Conservation (phyloP, 179 eudicot genomes). For the Gypsophila paniculata region DNA sequence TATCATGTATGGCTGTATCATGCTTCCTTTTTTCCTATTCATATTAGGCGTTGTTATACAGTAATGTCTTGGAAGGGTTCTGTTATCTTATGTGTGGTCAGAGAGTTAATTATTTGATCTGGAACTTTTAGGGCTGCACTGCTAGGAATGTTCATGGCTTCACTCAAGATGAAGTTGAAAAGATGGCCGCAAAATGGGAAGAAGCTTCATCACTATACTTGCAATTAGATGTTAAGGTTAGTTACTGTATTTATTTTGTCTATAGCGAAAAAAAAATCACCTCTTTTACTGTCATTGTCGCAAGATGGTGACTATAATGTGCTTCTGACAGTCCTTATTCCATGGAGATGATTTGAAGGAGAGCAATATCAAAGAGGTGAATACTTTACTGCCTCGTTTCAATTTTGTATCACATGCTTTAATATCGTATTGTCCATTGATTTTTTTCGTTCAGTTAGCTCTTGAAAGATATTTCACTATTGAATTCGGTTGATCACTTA, state of each 20-base stretch:
- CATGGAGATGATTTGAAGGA: conserved; percentile 77
- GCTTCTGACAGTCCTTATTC: conserved; percentile 56
- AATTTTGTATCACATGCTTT: background rate
- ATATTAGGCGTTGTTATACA: background rate
- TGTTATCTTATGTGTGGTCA: background rate
- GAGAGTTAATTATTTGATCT: conserved; percentile 9
- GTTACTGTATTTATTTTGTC: background rate
- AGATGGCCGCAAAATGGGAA: conserved; percentile 90
- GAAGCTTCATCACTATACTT: conserved; percentile 82
- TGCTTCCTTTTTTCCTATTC: background rate
- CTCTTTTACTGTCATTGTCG: conserved; percentile 1
- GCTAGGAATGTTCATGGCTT: conserved; percentile 94
- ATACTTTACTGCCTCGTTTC: conserved; percentile 5
- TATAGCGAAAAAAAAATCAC: background rate
- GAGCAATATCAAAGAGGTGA: conserved; percentile 80
- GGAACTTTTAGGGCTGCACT: conserved; percentile 66
- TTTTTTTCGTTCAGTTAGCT: conserved; percentile 8
- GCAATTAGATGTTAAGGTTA: conserved; percentile 76
- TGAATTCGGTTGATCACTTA: conserved; percentile 7
- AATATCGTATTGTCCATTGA: background rate
- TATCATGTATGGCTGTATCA: background rate
- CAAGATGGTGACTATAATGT: conserved; percentile 20
- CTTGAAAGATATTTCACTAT: background rate
- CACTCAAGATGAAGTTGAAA: conserved; percentile 57
- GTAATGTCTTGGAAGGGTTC: background rate